Percentiles rank a stretch among this genome's conserved stretches.
Conservation (phyloP, 148 eudicot species). For the Silene uniflora region DNA sequence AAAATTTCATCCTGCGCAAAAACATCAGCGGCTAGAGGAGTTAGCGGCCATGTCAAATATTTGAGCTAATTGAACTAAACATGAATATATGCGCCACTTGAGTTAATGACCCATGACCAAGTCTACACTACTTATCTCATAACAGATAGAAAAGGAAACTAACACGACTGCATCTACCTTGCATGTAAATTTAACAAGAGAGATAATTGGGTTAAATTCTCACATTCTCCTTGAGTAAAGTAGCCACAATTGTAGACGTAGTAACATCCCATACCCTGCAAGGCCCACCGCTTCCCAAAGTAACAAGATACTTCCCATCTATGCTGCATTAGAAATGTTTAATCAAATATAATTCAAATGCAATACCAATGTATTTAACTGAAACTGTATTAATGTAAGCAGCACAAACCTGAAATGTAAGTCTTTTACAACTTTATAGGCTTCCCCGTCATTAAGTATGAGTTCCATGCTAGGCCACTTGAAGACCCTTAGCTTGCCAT, state of each 20-base stretch:
- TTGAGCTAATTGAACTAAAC: background rate
- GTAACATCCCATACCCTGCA: slow-evolving; percentile 86
- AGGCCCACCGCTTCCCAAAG: slow-evolving; percentile 81
- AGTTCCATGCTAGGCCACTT: slow-evolving; percentile 93
- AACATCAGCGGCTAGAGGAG: slow-evolving; percentile 12
- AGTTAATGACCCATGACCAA: background rate
- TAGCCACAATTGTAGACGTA: slow-evolving; percentile 46
- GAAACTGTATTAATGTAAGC: slow-evolving; percentile 1
- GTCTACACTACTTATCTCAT: background rate
- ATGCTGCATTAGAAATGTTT: slow-evolving; percentile 47
- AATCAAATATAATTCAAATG: background rate
- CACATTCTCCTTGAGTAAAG: slow-evolving; percentile 68
- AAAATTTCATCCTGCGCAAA: slow-evolving; percentile 61
- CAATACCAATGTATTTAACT: background rate
- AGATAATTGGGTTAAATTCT: slow-evolving; percentile 20
- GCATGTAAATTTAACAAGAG: background rate
- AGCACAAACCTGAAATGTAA: slow-evolving; percentile 73
- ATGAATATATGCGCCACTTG: slow-evolving; percentile 1
- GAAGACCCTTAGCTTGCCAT: slow-evolving; percentile 87
- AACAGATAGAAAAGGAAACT: background rate
- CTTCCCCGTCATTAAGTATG: slow-evolving; percentile 47
- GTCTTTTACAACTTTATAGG: slow-evolving; percentile 72
- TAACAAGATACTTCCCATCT: slow-evolving; percentile 81
- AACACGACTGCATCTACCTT: background rate
- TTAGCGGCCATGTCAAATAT: slow-evolving; percentile 2